Evolutionary conservation across 192 early-diverging fungal genomes (phyloP).

Genomic region (Chytriomyces confervae): DNA sequence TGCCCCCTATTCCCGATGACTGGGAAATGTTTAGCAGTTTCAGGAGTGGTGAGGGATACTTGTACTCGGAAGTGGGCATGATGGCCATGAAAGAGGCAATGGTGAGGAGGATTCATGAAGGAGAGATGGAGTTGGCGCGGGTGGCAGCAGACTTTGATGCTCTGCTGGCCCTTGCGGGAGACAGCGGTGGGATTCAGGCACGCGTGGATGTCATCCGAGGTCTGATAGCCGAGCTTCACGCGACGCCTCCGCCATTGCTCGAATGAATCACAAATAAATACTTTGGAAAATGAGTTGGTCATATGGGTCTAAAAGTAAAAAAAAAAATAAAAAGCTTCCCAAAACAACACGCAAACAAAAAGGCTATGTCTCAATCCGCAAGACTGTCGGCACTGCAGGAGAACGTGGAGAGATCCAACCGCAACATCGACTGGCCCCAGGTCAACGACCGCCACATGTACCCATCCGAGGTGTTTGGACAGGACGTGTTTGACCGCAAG

Average conservation of each 20-base stretch:
- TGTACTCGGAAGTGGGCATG: neutral
- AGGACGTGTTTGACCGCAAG: constrained; percentile 94
- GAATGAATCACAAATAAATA: too few relatives aligned
- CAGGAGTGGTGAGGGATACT: neutral
- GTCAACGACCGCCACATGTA: constrained; percentile 74
- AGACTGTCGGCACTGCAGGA: constrained; percentile 64
- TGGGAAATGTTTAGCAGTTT: constrained; percentile 14
- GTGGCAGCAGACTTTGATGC: constrained; percentile 1
- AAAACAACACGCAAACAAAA: neutral
- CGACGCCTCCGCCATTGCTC: neutral
- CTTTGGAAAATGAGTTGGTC: neutral
- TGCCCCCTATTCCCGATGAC: neutral
- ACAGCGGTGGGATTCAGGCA: neutral
- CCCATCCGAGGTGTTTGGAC: constrained; percentile 89
- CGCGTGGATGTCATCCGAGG: neutral
- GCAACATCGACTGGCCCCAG: constrained; percentile 81
- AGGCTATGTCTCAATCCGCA: constrained; percentile 40
- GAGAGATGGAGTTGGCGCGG: constrained; percentile 10
- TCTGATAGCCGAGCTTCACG: neutral
- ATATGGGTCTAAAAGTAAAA: neutral
- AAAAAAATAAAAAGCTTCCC: neutral
- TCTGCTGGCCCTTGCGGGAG: neutral
- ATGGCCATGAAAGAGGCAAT: neutral
- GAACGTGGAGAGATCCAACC: constrained; percentile 67
- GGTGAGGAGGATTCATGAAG: constrained; percentile 7